Conservation (phyloP, 2,329 filamentous ascomycete genomes). For the Tolypocladium capitatum region DNA sequence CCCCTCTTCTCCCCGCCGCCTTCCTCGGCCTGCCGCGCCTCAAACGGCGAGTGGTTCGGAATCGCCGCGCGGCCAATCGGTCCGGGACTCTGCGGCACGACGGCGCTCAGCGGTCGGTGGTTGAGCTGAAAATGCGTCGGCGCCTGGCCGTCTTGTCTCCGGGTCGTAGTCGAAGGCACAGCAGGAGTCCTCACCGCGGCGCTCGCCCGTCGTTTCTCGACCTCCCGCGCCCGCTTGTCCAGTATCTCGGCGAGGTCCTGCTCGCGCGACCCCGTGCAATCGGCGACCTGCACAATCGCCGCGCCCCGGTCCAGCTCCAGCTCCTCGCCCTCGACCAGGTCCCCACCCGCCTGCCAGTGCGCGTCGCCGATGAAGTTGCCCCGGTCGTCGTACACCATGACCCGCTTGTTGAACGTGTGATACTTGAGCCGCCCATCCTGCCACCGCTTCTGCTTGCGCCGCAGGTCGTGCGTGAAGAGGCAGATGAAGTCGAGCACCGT, state of each 20-base stretch:
- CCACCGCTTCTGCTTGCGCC: slow-evolving; percentile 83
- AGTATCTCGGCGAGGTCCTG: slow-evolving; percentile 69
- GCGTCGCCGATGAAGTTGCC: slow-evolving; percentile 74
- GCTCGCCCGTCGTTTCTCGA: slow-evolving; percentile 32
- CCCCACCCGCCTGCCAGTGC: slow-evolving; percentile 59
- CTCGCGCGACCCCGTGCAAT: slow-evolving; percentile 56
- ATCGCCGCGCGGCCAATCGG: slow-evolving; percentile 20
- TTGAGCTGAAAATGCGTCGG: slow-evolving; percentile 22
- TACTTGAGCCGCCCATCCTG: slow-evolving; percentile 82
- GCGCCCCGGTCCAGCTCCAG: slow-evolving; percentile 62
- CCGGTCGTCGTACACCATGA: slow-evolving; percentile 80
- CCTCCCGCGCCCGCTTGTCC: slow-evolving; percentile 52
- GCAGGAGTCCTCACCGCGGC: slow-evolving; percentile 22
- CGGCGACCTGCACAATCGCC: slow-evolving; percentile 67
- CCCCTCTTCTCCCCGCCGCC: slow-evolving; percentile 6
- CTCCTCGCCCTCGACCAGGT: slow-evolving; percentile 72
- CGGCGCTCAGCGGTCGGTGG: slow-evolving; percentile 29
- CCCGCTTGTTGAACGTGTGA: slow-evolving; percentile 79
- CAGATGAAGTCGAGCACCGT: slow-evolving; percentile 71
- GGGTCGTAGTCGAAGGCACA: slow-evolving; percentile 1
- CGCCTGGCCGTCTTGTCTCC: slow-evolving; percentile 8
- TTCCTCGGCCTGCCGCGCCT: slow-evolving; percentile 12
- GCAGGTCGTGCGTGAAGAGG: slow-evolving; percentile 75
- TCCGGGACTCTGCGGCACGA: slow-evolving; percentile 15
- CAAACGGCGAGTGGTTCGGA: slow-evolving; percentile 20